phyloP scores from a whole-genome alignment of 306 rosid genomes.

The Begonia loranthoides region DNA sequence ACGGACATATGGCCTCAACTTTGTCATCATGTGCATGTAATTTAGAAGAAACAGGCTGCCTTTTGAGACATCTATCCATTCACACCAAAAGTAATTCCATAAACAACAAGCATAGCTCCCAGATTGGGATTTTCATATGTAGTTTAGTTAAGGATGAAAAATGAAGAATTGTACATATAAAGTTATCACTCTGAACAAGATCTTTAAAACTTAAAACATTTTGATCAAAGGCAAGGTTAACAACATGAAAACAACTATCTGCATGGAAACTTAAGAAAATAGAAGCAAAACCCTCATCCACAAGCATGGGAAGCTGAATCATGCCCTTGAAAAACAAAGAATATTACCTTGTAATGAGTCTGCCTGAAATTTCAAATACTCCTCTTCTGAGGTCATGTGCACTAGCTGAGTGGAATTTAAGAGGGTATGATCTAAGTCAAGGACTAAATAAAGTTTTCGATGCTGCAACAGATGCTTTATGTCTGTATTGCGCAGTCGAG shows the following conservation, averaged over 20 bases:
- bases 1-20: constrained; percentile 73
- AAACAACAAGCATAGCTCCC: constrained; percentile 5
- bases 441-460: constrained; percentile 67
- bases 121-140: constrained; percentile 3
- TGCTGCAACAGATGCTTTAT: constrained; percentile 38
- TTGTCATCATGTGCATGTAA: constrained; percentile 71
- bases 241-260: too few relatives aligned
- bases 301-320: neutral
- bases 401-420: constrained; percentile 53
- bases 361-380: constrained; percentile 38
- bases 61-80: constrained; percentile 43
- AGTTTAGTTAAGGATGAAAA: too few relatives aligned
- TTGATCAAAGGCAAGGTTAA: too few relatives aligned
- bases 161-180: too few relatives aligned
- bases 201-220: too few relatives aligned
- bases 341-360: constrained; percentile 50
- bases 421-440: constrained; percentile 85
- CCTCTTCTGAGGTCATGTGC: constrained; percentile 45
- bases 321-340: constrained; percentile 2
- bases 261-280: too few relatives aligned
- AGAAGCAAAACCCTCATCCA: too few relatives aligned
- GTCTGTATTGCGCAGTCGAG: constrained; percentile 49
- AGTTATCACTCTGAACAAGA: too few relatives aligned
- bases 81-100: neutral
- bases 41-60: constrained; percentile 62